phyloP scores from a whole-genome alignment of 495 filamentous ascomycete genomes.

The Penicillium paradoxum region DNA sequence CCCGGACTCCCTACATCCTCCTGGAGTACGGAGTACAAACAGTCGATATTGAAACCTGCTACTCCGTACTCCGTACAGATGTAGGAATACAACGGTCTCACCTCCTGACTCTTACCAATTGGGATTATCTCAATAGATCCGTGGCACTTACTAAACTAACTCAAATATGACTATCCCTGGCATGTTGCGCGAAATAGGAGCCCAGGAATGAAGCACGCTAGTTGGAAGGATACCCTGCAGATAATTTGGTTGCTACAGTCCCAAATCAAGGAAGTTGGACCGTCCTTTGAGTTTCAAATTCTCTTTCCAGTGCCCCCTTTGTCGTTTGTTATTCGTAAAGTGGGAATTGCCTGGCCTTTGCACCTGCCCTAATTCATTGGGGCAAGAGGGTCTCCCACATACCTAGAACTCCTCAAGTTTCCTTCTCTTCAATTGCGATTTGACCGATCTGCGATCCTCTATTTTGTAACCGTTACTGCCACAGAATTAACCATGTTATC shows the following conservation, averaged over 20 bases:
- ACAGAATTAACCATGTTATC: slow-evolving; percentile 21
- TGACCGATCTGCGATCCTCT: neutral
- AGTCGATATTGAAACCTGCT: no score
- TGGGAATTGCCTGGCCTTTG: neutral
- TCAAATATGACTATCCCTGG: neutral
- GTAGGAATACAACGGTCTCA: no score
- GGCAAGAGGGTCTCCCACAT: neutral
- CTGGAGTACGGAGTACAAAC: no score
- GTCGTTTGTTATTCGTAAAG: neutral
- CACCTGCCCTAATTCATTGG: neutral
- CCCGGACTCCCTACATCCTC: no score
- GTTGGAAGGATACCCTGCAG: neutral
- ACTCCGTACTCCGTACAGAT: no score
- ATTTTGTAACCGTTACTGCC: neutral
- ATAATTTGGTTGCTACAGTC: slow-evolving; percentile 14
- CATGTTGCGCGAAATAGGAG: neutral
- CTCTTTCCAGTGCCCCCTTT: neutral
- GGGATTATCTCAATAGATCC: no score
- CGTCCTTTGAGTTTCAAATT: neutral
- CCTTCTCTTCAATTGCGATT: neutral
- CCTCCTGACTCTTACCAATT: no score
- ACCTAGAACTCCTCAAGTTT: neutral
- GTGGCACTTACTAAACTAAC: no score
- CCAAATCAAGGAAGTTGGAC: slow-evolving; percentile 14
- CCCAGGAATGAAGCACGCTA: slow-evolving; percentile 7